Percentiles rank a stretch among this genome's conserved stretches.
These are phyloP conservation scores for Aspergillus pseudotamarii DNA, from an alignment of 2,329 filamentous ascomycete species.

Conservation along the genomic window DNA sequence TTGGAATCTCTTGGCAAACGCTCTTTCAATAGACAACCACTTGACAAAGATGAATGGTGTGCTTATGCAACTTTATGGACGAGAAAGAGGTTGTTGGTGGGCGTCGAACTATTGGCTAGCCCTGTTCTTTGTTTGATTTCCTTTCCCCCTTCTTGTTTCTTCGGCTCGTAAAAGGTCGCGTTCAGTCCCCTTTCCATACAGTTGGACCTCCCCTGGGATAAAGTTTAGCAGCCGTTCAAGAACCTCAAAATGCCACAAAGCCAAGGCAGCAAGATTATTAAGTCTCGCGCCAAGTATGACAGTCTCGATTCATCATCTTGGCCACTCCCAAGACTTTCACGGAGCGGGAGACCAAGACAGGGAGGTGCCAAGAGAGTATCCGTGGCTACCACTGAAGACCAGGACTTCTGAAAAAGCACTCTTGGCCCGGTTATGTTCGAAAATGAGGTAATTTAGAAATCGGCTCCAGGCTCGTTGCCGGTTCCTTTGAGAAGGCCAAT, in stretches of 20 bases:
- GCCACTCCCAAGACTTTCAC: constrained; percentile 10
- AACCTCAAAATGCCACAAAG: neutral
- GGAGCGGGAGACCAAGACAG: constrained; percentile 9
- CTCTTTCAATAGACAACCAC: neutral
- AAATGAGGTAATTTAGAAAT: neutral
- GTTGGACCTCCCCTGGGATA: neutral
- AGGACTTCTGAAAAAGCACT: neutral
- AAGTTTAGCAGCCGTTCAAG: neutral
- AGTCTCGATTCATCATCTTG: constrained; percentile 6
- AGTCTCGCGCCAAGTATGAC: constrained; percentile 4
- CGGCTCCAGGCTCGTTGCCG: neutral
- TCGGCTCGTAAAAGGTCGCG: neutral
- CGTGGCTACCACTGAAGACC: neutral
- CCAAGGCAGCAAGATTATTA: constrained; percentile 10
- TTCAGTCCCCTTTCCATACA: neutral
- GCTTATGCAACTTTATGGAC: neutral
- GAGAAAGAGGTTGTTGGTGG: neutral
- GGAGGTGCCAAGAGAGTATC: constrained; percentile 10
- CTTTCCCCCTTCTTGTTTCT: neutral
- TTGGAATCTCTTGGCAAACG: neutral
- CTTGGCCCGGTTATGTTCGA: neutral
- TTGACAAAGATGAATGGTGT: neutral
- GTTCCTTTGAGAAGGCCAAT: too few relatives aligned
- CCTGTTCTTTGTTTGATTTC: neutral
- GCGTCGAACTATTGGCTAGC: neutral